These are phyloP conservation scores for Globisporangium barbulae DNA, from an alignment of 352 stramenopile genomes.

Conservation along the genomic window DNA sequence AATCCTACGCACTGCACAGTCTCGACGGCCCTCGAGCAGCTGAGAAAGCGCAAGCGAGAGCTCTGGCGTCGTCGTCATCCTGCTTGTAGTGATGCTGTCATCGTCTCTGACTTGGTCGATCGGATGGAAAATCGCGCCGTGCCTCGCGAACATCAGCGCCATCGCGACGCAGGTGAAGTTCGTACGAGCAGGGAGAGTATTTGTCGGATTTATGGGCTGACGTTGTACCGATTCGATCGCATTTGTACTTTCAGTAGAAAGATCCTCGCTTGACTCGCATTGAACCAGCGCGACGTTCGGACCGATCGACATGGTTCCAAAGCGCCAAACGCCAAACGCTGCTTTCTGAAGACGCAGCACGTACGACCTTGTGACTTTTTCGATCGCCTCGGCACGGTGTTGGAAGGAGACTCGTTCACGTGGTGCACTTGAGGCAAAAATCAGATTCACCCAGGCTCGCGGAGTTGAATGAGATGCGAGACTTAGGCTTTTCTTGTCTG, in stretches of 20 bases:
- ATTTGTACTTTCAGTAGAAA: neutral
- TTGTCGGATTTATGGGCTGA: neutral
- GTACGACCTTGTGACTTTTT: slow-evolving; percentile 3
- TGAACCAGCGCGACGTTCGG: neutral
- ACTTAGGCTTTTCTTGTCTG: neutral
- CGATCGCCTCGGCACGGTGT: slow-evolving; percentile 1
- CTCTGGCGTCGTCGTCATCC: neutral
- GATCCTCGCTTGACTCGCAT: neutral
- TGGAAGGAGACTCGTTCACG: neutral
- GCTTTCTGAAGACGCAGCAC: neutral
- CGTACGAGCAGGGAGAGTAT: neutral
- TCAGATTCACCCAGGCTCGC: neutral
- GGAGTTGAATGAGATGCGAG: neutral
- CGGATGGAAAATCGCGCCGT: slow-evolving; percentile 19
- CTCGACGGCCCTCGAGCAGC: slow-evolving; percentile 6
- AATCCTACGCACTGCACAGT: slow-evolving; percentile 24
- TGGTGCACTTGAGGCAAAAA: neutral
- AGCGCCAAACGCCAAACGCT: slow-evolving; percentile 14
- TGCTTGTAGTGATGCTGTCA: neutral
- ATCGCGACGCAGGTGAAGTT: slow-evolving; percentile 47
- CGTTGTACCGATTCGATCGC: neutral
- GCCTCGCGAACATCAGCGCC: slow-evolving; percentile 29
- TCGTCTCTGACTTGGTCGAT: slow-evolving; percentile 1
- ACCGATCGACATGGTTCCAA: neutral
- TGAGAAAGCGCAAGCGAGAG: neutral